phyloP scores from a whole-genome alignment of 768 basidiomycete species.

The Hygrophoropsis aurantiaca region DNA sequence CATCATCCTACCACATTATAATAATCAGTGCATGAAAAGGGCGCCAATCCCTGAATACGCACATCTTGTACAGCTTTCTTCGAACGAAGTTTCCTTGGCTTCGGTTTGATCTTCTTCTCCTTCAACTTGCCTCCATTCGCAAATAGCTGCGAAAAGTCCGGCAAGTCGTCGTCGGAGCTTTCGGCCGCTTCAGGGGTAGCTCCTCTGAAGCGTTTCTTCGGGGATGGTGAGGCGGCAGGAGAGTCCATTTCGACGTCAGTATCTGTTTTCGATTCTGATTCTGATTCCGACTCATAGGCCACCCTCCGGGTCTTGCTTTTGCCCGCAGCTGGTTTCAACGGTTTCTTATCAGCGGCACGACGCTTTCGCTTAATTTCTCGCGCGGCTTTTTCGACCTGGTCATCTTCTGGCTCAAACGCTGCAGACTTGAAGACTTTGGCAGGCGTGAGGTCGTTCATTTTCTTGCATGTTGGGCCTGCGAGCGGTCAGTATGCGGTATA shows the following conservation, averaged over 20 bases:
- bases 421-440: conserved; percentile 56
- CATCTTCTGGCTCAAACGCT: conserved; percentile 69
- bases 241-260: conserved; percentile 7
- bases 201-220: conserved; percentile 9
- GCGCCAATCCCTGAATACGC: no score
- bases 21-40: background rate
- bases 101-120: conserved; percentile 32
- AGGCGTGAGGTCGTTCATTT: conserved; percentile 54
- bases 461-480: conserved; percentile 67
- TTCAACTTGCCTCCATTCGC: conserved; percentile 22
- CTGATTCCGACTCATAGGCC: no score
- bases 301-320: conserved; percentile 3
- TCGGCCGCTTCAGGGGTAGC: conserved; percentile 26
- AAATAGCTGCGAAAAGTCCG: conserved; percentile 45
- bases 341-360: conserved; percentile 6
- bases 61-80: conserved; percentile 8
- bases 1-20: conserved; percentile 11
- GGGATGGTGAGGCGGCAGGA: background rate
- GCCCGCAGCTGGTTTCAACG: conserved; percentile 1
- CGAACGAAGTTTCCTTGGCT: no score
- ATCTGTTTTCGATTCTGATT: conserved; percentile 9
- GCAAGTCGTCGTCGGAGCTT: conserved; percentile 55
- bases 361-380: conserved; percentile 30
- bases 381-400: conserved; percentile 48
- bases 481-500: background rate